Evolutionary conservation across 768 basidiomycete species (phyloP).

Genomic region (Trametes elegans): DNA sequence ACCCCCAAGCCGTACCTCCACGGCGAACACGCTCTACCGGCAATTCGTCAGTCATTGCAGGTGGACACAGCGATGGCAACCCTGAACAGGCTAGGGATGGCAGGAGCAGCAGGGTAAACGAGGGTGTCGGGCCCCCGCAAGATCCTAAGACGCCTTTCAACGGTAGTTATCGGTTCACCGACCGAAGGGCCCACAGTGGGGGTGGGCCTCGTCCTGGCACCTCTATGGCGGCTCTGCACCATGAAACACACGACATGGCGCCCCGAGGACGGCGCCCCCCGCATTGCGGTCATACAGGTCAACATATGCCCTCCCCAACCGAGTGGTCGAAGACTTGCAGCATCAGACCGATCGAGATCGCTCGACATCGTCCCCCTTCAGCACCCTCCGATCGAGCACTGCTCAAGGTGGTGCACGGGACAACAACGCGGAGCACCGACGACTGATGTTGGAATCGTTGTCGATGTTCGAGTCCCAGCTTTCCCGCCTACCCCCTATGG

Average conservation of each 20-base stretch:
- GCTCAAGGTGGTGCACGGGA: conserved; percentile 19
- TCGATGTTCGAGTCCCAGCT: conserved; percentile 68
- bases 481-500: conserved; percentile 48
- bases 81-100: conserved; percentile 12
- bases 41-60: conserved; percentile 19
- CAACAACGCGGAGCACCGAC: conserved; percentile 51
- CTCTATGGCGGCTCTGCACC: conserved; percentile 35
- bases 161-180: conserved; percentile 1
- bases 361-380: conserved; percentile 18
- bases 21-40: conserved; percentile 27
- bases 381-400: conserved; percentile 9
- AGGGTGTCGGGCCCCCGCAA: conserved; percentile 14
- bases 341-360: conserved; percentile 12
- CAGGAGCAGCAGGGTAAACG: conserved; percentile 12
- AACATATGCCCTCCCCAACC: conserved; percentile 32
- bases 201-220: conserved; percentile 27
- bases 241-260: conserved; percentile 24
- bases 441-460: conserved; percentile 69
- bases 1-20: background rate
- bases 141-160: conserved; percentile 15
- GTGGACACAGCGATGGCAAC: conserved; percentile 4
- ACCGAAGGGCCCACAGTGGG: conserved; percentile 11
- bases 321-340: conserved; percentile 6
- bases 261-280: conserved; percentile 41
- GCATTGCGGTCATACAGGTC: conserved; percentile 41